Percentiles rank a stretch among this genome's conserved stretches.
Evolutionary conservation across 768 basidiomycete species (phyloP).

Genomic region (Amanita molliuscula): DNA sequence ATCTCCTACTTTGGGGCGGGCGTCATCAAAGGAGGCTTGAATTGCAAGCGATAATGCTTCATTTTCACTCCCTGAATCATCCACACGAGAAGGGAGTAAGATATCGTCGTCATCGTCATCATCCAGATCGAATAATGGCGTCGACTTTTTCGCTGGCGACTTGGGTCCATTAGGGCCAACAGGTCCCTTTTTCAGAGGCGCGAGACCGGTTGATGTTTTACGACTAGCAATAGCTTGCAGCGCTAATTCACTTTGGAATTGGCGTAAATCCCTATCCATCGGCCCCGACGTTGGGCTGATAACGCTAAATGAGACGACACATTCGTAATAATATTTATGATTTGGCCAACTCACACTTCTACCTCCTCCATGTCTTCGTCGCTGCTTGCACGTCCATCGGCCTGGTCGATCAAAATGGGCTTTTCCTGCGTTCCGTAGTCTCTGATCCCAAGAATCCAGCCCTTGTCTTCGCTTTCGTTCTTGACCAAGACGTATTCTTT

Average conservation of each 20-base stretch:
- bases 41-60: constrained; percentile 49
- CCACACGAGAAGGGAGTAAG: constrained; percentile 6
- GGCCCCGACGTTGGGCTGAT: constrained; percentile 22
- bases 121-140: constrained; percentile 45
- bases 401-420: constrained; percentile 79
- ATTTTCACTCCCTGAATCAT: constrained; percentile 38
- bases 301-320: background rate
- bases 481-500: constrained; percentile 92
- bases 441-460: constrained; percentile 90
- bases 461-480: constrained; percentile 78
- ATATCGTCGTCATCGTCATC: constrained; percentile 31
- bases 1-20: background rate
- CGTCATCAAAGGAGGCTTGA: constrained; percentile 45
- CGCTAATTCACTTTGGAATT: constrained; percentile 51
- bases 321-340: background rate
- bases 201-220: constrained; percentile 27
- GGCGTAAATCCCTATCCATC: constrained; percentile 53
- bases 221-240: constrained; percentile 48
- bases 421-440: constrained; percentile 69
- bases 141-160: constrained; percentile 20
- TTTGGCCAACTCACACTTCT: constrained; percentile 40
- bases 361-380: constrained; percentile 77
- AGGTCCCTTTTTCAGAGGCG: constrained; percentile 18
- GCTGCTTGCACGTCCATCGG: constrained; percentile 31
- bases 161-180: constrained; percentile 10